Evolutionary conservation across 148 eudicot species (phyloP).

Genomic region (Nyssa sinensis): DNA sequence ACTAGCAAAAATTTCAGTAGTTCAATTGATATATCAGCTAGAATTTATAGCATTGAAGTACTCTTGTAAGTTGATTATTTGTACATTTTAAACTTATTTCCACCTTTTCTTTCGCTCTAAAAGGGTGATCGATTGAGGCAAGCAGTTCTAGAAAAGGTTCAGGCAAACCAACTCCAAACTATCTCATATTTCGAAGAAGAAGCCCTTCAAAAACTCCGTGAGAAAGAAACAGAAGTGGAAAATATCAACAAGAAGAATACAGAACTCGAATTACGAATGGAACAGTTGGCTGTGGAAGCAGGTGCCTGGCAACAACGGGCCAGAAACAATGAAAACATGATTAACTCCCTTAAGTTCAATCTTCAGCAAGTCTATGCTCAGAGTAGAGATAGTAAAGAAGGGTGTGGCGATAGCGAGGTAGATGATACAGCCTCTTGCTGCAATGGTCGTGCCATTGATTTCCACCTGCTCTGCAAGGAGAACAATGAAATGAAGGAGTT

Average conservation of each 20-base stretch:
- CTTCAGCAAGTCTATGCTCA: conserved; percentile 59
- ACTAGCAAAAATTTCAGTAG: neutral
- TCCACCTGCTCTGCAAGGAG: conserved; percentile 48
- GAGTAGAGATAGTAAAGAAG: conserved; percentile 64
- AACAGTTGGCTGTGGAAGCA: conserved; percentile 49
- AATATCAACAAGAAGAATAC: conserved; percentile 45
- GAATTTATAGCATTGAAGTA: neutral
- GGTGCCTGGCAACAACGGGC: conserved; percentile 61
- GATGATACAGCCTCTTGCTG: conserved; percentile 69
- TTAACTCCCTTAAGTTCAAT: conserved; percentile 46
- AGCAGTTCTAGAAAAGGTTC: conserved; percentile 51
- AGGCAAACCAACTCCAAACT: conserved; percentile 48
- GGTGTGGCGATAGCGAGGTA: conserved; percentile 67
- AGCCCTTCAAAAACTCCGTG: conserved; percentile 40
- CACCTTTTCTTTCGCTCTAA: neutral
- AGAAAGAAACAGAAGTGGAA: conserved; percentile 52
- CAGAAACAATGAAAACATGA: conserved; percentile 46
- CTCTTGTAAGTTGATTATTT: neutral
- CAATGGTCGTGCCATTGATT: conserved; percentile 50
- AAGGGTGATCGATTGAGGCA: conserved; percentile 57
- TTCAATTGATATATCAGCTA: neutral
- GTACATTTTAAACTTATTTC: neutral
- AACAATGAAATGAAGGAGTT: conserved; percentile 28
- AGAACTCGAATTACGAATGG: conserved; percentile 49
- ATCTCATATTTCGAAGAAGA: conserved; percentile 51